phyloP scores from a whole-genome alignment of 331 rosid species.

The Prunus yedoensis region DNA sequence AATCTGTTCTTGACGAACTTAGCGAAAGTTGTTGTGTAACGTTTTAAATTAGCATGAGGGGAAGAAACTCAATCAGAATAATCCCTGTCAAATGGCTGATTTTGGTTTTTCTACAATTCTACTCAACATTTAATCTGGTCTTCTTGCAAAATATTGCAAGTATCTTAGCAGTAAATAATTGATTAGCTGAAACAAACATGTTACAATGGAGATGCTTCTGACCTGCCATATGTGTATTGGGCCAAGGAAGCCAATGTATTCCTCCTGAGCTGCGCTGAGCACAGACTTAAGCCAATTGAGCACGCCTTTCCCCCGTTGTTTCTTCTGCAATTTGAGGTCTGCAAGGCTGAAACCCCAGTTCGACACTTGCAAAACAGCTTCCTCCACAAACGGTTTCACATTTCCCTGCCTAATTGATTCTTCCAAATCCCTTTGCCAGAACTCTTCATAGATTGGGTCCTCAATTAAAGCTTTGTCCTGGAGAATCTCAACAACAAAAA shows the following conservation, averaged over 20 bases:
- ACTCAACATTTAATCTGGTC: not conserved
- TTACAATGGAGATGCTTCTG: slow-evolving; percentile 32
- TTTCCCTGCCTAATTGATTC: slow-evolving; percentile 90
- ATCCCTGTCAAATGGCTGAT: not conserved
- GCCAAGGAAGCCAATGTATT: slow-evolving; percentile 83
- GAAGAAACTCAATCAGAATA: not conserved
- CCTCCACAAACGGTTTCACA: slow-evolving; percentile 77
- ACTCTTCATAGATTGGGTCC: slow-evolving; percentile 90
- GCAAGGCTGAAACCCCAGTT: slow-evolving; percentile 94
- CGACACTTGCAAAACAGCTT: slow-evolving; percentile 85
- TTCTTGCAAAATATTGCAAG: not conserved
- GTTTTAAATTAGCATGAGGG: not conserved
- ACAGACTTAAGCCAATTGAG: slow-evolving; percentile 71
- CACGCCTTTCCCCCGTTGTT: slow-evolving; percentile 41
- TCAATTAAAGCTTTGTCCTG: slow-evolving; percentile 92
- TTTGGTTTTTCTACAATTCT: not conserved
- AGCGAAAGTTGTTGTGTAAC: not conserved
- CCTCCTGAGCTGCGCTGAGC: slow-evolving; percentile 57
- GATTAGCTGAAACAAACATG: not conserved
- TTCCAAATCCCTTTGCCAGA: slow-evolving; percentile 98
- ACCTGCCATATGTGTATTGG: slow-evolving; percentile 99
- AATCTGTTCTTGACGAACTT: not conserved
- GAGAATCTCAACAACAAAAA: slow-evolving; percentile 12
- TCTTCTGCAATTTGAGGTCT: slow-evolving; percentile 89
- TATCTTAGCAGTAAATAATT: not conserved